Evolutionary conservation across 441 rosid genomes (phyloP), one percentile per base, ranked within the genome.

Genomic region (Macaranga tanarius): DNA sequence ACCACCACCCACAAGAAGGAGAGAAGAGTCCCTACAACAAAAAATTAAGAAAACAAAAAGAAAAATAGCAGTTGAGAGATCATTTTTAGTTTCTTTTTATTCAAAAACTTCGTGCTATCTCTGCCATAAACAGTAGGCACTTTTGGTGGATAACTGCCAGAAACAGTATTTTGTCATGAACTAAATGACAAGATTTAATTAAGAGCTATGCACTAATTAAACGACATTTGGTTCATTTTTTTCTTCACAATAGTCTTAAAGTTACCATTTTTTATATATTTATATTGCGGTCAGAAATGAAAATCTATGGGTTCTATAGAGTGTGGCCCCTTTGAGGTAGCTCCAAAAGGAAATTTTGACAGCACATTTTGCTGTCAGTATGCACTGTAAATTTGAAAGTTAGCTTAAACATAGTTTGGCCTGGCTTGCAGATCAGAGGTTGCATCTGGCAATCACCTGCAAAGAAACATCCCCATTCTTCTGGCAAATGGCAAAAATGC

Each of bases 401-500:
- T 42, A 42, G 16, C 7, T 40, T 12, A 7, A 25, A 13, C 15
- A 7, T 65, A 48, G 69, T 51, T 31, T 65, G 69, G 57, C 69
- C 69, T 26, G 56, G 55, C 69, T 48, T 34, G 48, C 25, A 61
- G 44, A n/a, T n/a, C n/a, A 19, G 42, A 26, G 69, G 17, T 10
- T 65, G 57, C 12, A 48, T 65, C 16, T 56, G 51, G 42, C 72
- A 56, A 56, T 12, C 1, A 19, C 25, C 3, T 11, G 11, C 4
- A 31, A 44, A 47, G 57, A 45, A 26, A 31, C 22, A 44, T 19
- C 44, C 25, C 16, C 62, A 19, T 70, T 26, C 45, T 47, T 59
- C n/a, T 31, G 60, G 69, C 68, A 62, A 38, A 62, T 62, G 75
- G 62, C 73, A 34, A 55, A 63, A 38, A 11, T 3, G 10, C 25